Conservation (phyloP, 306 rosid genomes). For the Mimosa pudica region DNA sequence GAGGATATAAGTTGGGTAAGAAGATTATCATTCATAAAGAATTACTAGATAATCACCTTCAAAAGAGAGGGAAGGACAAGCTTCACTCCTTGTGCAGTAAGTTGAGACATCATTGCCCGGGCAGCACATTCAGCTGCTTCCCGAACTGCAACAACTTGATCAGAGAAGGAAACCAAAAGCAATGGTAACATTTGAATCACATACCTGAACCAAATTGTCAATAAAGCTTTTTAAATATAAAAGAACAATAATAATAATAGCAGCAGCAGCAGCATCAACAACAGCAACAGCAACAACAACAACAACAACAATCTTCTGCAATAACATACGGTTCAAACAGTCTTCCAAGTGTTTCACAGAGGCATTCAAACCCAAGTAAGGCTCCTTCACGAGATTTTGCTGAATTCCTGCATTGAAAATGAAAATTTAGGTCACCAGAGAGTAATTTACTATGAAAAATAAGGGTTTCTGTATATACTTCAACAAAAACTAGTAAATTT, state of each 20-base stretch:
- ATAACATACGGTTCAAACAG: conserved; percentile 87
- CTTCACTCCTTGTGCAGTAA: conserved; percentile 95
- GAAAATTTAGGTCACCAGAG: conserved; percentile 6
- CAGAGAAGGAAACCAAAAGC: conserved; percentile 94
- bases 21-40: conserved; percentile 2
- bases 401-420: conserved; percentile 69
- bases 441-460: not conserved
- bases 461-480: not conserved
- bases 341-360: conserved; percentile 92
- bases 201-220: conserved; percentile 59
- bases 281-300: not conserved
- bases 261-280: not conserved
- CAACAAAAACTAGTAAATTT: not conserved
- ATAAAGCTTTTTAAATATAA: conserved; percentile 20
- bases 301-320: conserved; percentile 17
- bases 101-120: conserved; percentile 99
- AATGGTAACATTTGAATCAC: conserved; percentile 92
- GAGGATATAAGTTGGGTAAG: not conserved
- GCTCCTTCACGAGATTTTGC: conserved; percentile 96
- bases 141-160: conserved; percentile 96
- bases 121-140: conserved; percentile 98
- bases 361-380: conserved; percentile 94
- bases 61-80: conserved; percentile 98
- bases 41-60: conserved; percentile 58
- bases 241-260: not conserved